A percentile compares a stretch with the other conserved stretches of the same genome.
phyloP scores from a whole-genome alignment of 306 rosid genomes.

The barrel medic (Medicago truncatula) region MtrunA17r5.0-ANR NC_053046.1:6495001-6495500 shows the following conservation, averaged over 20 bases:
- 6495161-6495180: not conserved
- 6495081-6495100: constrained; percentile 5
- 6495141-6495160: not conserved
- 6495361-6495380: too few species aligned
- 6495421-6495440: too few species aligned
- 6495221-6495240: not conserved
- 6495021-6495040: constrained; percentile 7
- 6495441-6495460: too few species aligned
- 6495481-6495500: not conserved
- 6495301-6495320: too few species aligned
- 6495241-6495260: constrained; percentile 10
- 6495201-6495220: constrained; percentile 12
- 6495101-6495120: not conserved
- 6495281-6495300: too few species aligned
- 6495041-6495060: not conserved
- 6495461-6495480: too few species aligned
- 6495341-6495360: too few species aligned
- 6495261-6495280: constrained; percentile 5
- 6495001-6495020: not conserved
- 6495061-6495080: not conserved
- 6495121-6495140: not conserved
- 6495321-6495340: too few species aligned
- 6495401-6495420: too few species aligned
- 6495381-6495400: too few species aligned
- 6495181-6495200: not conserved